Conservation (phyloP, 1,284 basidiomycete genomes). For the Butyriboletus appendiculatus region DNA sequence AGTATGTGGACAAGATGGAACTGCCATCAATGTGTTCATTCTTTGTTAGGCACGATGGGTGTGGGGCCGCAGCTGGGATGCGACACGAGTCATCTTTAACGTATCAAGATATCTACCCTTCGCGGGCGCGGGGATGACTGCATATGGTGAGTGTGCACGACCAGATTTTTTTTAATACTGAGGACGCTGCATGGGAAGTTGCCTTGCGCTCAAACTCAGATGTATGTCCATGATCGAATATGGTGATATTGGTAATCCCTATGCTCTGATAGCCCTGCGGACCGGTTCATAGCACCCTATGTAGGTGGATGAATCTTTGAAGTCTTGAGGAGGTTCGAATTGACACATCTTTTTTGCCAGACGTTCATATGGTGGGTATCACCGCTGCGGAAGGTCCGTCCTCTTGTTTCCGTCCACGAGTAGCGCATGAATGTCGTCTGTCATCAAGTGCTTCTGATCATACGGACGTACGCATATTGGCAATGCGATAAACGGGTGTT, state of each 20-base stretch:
- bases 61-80: conserved; percentile 19
- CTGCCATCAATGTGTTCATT: neutral
- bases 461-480: conserved; percentile 27
- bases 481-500: conserved; percentile 11
- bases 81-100: conserved; percentile 15
- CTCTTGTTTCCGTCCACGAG: too few relatives aligned
- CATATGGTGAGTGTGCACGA: conserved; percentile 10
- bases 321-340: too few relatives aligned
- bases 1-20: neutral
- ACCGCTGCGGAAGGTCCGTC: too few relatives aligned
- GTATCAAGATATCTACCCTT: conserved; percentile 25
- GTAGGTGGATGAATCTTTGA: too few relatives aligned
- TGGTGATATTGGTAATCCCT: neutral
- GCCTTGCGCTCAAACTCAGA: conserved; percentile 4
- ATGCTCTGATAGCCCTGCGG: neutral
- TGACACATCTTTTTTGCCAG: too few relatives aligned
- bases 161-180: neutral
- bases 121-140: conserved; percentile 11
- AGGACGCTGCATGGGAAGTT: conserved; percentile 2
- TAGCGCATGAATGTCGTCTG: too few relatives aligned
- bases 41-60: conserved; percentile 14
- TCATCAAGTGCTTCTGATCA: conserved; percentile 15
- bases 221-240: conserved; percentile 3
- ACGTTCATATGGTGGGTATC: neutral
- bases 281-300: too few relatives aligned